Percentiles rank a stretch among this genome's conserved stretches.
Evolutionary conservation across 2,329 filamentous ascomycete species (phyloP).

Genomic region (Arthrobotrys musiformis): DNA sequence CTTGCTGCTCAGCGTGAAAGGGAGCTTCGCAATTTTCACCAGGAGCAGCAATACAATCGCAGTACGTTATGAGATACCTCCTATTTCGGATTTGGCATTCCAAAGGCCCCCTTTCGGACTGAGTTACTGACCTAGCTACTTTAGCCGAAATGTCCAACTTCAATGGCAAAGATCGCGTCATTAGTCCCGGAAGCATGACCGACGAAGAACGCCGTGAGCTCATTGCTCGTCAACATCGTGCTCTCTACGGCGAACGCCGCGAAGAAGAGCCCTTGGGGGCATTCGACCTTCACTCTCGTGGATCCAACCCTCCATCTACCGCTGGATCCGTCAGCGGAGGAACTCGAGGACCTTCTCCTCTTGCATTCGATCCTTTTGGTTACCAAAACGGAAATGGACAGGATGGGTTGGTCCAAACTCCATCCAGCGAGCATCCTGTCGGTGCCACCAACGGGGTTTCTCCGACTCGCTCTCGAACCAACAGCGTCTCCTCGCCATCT

Average conservation of each 20-base stretch:
- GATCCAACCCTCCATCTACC: conserved; percentile 58
- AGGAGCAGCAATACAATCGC: conserved; percentile 99
- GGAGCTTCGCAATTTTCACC: conserved; percentile 99
- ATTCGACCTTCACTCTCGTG: conserved; percentile 49
- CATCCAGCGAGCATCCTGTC: conserved; percentile 60
- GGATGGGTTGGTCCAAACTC: conserved; percentile 57
- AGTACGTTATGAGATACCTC: conserved; percentile 73
- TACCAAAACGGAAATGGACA: conserved; percentile 53
- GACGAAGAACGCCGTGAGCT: conserved; percentile 96
- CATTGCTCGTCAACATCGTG: conserved; percentile 93
- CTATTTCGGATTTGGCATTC: background rate
- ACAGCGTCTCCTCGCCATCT: conserved; percentile 86
- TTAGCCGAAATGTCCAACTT: conserved; percentile 73
- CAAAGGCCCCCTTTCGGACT: conserved; percentile 60
- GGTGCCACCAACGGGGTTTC: conserved; percentile 57
- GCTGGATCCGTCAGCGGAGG: conserved; percentile 61
- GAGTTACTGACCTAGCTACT: conserved; percentile 60
- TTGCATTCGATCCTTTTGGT: conserved; percentile 59
- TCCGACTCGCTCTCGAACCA: conserved; percentile 74
- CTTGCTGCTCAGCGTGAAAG: conserved; percentile 99
- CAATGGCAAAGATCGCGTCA: conserved; percentile 83
- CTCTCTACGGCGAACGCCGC: conserved; percentile 77
- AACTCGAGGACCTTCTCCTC: conserved; percentile 60
- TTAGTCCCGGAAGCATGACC: conserved; percentile 86
- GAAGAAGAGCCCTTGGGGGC: conserved; percentile 44